Evolutionary conservation across 108 stramenopile genomes (phyloP).

Genomic region (Pseudonitzschia pungens): DNA sequence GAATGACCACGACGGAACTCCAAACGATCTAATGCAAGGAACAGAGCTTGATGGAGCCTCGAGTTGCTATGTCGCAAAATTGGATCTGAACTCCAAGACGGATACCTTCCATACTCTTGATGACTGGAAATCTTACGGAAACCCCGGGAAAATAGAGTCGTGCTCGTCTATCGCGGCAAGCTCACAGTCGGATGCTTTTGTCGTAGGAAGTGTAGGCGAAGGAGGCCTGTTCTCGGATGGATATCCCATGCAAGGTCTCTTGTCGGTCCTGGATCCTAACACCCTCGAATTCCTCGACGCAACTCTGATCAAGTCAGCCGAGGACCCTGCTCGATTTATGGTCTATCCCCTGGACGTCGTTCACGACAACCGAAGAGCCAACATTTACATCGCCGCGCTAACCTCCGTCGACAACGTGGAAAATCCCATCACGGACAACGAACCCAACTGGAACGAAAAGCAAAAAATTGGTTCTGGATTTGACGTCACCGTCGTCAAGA

Average conservation of each 20-base stretch:
- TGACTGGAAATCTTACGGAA: conserved; percentile 8
- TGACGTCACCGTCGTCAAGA: conserved; percentile 4
- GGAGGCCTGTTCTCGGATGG: conserved; percentile 4
- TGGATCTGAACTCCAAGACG: background rate
- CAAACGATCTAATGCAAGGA: background rate
- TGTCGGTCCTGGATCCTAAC: background rate
- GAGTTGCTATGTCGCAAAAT: background rate
- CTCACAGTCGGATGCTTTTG: background rate
- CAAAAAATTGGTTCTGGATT: background rate
- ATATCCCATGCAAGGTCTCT: background rate
- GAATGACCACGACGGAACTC: background rate
- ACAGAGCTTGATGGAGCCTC: background rate
- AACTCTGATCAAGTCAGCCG: conserved; percentile 7
- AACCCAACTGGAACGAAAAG: conserved; percentile 10
- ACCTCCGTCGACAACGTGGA: background rate
- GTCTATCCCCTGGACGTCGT: conserved; percentile 9
- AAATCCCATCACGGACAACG: background rate
- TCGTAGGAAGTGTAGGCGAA: conserved; percentile 12
- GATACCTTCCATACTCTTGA: background rate
- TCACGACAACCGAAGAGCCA: background rate
- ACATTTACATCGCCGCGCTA: conserved; percentile 8
- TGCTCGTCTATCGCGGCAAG: background rate
- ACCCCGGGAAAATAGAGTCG: conserved; percentile 8
- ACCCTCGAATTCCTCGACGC: background rate
- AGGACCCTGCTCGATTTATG: background rate